phyloP scores from a whole-genome alignment of 257 asterid genomes.

The Solanum peruvianum region DNA sequence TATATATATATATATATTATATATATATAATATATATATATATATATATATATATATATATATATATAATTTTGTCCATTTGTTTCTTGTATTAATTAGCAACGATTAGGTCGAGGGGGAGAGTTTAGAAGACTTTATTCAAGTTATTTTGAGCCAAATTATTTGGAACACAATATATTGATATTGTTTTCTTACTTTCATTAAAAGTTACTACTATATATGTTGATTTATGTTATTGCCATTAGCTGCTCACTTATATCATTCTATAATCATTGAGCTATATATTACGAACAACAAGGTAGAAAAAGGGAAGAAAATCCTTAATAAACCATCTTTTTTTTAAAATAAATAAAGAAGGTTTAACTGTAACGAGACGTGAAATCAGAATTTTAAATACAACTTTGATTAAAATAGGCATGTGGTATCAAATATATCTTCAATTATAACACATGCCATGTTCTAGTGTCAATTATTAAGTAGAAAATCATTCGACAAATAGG shows the following conservation, averaged over 20 bases:
- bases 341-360: too few relatives aligned
- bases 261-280: background rate
- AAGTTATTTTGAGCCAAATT: background rate
- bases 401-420: too few relatives aligned
- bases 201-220: background rate
- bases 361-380: rapidly evolving
- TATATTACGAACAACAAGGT: background rate
- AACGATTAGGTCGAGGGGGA: background rate
- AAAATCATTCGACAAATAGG: too few relatives aligned
- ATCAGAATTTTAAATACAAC: too few relatives aligned
- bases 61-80: background rate
- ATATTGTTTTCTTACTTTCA: background rate
- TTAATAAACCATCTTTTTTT: too few relatives aligned
- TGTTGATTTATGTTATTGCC: background rate
- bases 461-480: too few relatives aligned
- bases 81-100: background rate
- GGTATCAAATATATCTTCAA: too few relatives aligned
- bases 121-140: background rate
- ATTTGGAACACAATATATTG: background rate
- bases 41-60: background rate
- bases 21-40: background rate
- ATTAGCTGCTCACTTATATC: background rate
- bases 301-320: too few relatives aligned
- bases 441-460: too few relatives aligned
- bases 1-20: background rate